Base-by-base conservation (phyloP, 2,329 filamentous ascomycete genomes). In the Penicillium janthinellum region DNA sequence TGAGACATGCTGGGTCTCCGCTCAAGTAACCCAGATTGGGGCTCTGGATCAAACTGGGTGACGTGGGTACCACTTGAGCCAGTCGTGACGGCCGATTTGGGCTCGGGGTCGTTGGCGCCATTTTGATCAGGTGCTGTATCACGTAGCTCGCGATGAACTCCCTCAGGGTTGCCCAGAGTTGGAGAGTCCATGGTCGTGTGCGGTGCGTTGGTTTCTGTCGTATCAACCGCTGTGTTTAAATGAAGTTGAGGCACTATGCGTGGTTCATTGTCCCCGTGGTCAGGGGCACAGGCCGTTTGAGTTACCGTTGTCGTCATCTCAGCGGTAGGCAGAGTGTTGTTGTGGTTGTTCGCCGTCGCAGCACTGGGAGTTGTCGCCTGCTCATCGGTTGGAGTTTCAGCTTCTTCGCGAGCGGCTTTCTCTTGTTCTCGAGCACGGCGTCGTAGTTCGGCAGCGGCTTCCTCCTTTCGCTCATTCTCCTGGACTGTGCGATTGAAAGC, bases 401-500 rank as follows among this genome's bases (percentile, higher is more conserved):
- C 55, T 37, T 67, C 58, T 64, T 56, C 42, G 66, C 61, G 57
- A 62, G 77, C 66, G 84, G 80, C 70, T 82, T 74, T 64, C 84
- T 82, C 70, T 80, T 79, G 68, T 76, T 83, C 69, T 66, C 68
- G 65, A 63, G 70, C 67, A 63, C 69, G 63, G 66, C 74, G 72
- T 69, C 74, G 71, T 62, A 81, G 83, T 62, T 86, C 83, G 22
- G 82, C 83, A 37, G 83, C 83, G 54, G 71, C 82, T 78, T 70
- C 82, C 59, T 84, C 87, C 70, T 90, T 88, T 64, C 75, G 69
- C 57, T 77, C 71, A 67, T 81, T 89, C 70, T 91, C 89, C 63
- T 89, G 85, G 50, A 95, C 87, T n/a, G 90, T 91, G 72, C 90
- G 91, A 67, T 87, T 93, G 74, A 96, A 94, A 14, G 91, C 92